Evolutionary conservation across 805 yeast genomes (phyloP).

Genomic region (Lipomyces kockii): DNA sequence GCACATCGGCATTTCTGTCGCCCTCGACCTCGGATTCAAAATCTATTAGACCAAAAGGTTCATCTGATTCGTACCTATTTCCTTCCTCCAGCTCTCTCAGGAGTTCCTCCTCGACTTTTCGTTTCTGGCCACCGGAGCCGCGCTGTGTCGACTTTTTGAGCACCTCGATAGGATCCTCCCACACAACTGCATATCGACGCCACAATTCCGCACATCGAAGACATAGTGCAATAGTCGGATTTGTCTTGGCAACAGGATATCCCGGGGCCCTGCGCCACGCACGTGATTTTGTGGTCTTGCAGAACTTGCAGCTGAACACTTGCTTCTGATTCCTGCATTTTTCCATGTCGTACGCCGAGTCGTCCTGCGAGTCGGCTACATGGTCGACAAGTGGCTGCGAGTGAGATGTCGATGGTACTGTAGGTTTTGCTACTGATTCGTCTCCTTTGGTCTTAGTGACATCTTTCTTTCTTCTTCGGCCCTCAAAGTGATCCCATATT

Average conservation of each 20-base stretch:
- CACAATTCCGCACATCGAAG: constrained; percentile 85
- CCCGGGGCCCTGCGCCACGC: constrained; percentile 80
- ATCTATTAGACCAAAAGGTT: neutral
- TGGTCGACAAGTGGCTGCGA: constrained; percentile 48
- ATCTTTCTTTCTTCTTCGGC: constrained; percentile 67
- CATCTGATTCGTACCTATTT: constrained; percentile 25
- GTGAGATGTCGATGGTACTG: constrained; percentile 39
- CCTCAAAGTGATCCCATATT: constrained; percentile 84
- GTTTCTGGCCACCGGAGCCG: constrained; percentile 59
- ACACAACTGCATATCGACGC: constrained; percentile 84
- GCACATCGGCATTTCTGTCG: neutral
- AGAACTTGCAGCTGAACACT: constrained; percentile 69
- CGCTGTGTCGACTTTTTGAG: constrained; percentile 50
- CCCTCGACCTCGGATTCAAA: constrained; percentile 12
- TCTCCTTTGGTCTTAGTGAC: constrained; percentile 38
- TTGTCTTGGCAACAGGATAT: constrained; percentile 48
- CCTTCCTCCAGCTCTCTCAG: constrained; percentile 50
- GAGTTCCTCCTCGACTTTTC: constrained; percentile 65
- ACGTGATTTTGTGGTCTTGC: constrained; percentile 58
- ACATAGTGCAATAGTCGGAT: constrained; percentile 66
- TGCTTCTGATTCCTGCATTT: constrained; percentile 52
- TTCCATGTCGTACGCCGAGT: constrained; percentile 66
- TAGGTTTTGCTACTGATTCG: constrained; percentile 35
- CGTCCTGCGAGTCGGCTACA: constrained; percentile 70
- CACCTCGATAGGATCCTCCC: constrained; percentile 81